Base-by-base conservation (phyloP, 306 rosid species). In the Carpinus viminea region DNA sequence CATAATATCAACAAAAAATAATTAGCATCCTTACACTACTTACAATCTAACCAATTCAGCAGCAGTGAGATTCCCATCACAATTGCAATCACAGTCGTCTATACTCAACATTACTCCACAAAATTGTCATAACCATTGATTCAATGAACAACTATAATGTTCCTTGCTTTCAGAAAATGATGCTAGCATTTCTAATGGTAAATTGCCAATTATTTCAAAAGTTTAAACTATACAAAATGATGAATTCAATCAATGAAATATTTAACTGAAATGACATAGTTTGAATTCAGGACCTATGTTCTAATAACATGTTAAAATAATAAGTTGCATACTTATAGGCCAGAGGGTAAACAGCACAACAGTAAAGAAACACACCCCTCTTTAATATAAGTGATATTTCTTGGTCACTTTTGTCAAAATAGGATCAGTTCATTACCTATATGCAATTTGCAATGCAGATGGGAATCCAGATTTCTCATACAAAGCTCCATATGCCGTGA, bases 381-480 rank as follows among this genome's bases (percentile, higher is more conserved):
- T 52, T 52, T 1, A 31, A 54, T 54, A 4, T 54, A 7, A 17
- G 4, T 1, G 4, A 54, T 54, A 18, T 24, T 54, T 18, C 69
- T 45, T 41, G n/a, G 50, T 47, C 16, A 45, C 3, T 51, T 12
- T 7, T 13, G 26, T 61, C 7, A 48, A 51, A 34, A 38, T 36
- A 21, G 76, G 79, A 72, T 47, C 46, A 76, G 53, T 28, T 20
- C 21, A 28, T 76, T 82, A 92, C 97, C 98, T 92, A 56, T 90
- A 94, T 52, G 96, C 90, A 85, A 92, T 74, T 86, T 92, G 86
- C 80, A 94, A 73, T 9, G 96, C 88, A 34, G 93, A 87, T 80
- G 12, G 81, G 74, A 94, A 88, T 26, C 98, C 97, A 20, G 96
- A 92, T 86, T 90, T 92, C 86, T 89, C 86, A 83, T 88, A 94